phyloP scores from a whole-genome alignment of 1,284 basidiomycete species.

The Puccinia coronata region DNA sequence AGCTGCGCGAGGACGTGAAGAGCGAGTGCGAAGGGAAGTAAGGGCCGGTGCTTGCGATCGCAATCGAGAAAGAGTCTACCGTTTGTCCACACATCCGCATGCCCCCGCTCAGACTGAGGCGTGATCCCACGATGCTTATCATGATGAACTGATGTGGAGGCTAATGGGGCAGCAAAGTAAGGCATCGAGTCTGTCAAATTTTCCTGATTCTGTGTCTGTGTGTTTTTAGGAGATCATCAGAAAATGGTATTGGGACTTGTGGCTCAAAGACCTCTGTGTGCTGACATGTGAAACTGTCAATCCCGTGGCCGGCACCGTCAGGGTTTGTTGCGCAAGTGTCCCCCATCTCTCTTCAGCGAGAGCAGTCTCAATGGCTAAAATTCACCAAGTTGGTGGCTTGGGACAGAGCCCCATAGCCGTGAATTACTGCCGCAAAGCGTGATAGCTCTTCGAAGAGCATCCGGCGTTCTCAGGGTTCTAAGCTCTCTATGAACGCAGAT shows the following conservation, averaged over 20 bases:
- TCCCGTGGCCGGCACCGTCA: neutral
- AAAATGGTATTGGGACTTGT: neutral
- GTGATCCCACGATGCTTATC: too few relatives aligned
- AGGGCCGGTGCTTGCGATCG: neutral
- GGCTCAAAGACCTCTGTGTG: neutral
- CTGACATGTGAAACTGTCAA: neutral
- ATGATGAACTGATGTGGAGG: neutral
- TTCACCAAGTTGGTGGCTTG: constrained; percentile 44
- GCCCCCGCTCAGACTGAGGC: too few relatives aligned
- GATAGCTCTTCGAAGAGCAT: constrained; percentile 38
- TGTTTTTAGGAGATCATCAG: neutral
- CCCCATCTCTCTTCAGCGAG: constrained; percentile 22
- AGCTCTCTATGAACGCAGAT: constrained; percentile 23
- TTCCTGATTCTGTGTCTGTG: neutral
- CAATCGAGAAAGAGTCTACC: too few relatives aligned
- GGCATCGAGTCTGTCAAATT: neutral
- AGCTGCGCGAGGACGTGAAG: too few relatives aligned
- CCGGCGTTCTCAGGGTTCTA: constrained; percentile 14
- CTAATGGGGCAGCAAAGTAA: neutral
- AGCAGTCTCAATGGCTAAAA: constrained; percentile 40
- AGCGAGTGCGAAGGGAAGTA: too few relatives aligned
- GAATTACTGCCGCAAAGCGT: constrained; percentile 23
- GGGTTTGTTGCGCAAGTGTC: neutral
- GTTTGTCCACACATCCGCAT: neutral
- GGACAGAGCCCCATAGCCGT: constrained; percentile 22